Evolutionary conservation across 2,329 filamentous ascomycete species (phyloP), one percentile per base, ranked within the genome.

Genomic region (Alternaria burnsii): DNA sequence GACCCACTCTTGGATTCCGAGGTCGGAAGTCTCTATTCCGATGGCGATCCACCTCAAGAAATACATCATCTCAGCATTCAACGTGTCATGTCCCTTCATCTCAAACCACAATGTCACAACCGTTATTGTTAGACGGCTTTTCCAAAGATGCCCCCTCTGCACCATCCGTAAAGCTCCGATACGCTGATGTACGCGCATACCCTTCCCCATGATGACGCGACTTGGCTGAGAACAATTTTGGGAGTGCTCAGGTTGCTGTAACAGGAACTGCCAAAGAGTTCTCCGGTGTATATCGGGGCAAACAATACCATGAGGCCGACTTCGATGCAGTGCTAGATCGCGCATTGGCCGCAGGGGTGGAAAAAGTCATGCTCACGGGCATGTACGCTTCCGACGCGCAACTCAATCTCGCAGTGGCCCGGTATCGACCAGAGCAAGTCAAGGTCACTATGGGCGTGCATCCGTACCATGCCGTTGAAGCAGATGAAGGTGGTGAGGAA

Each of bases 361-460:
- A 78, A 11, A 79, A 81, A 58, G 68, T 84, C 4, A 62, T 77
- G 62, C 65, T 77, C 7, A 77, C 75, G 6, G 71, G 74, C 43
- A 76, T 76, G 73, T 80, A 81, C 63, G 62, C 81, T 28, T 78
- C 79, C 4, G 80, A 82, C 59, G 78, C 82, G 69, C 75, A 75
- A 0, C 53, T 63, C 58, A 73, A 74, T 40, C 55, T 65, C 7
- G 63, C 58, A 3, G 66, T 76, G 11, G 73, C 71, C 5, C 62
- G 56, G 10, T 52, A 43, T 26, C 54, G 62, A n/a, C 67, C 66
- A 22, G 41, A 63, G 8, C 68, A 71, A 38, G 83, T 82, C 60
- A 81, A 74, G 11, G 70, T 83, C 57, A 85, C 83, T 2, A 74
- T 85, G 10, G 83, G 84, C 1, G 76, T 85, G 4, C 84, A 85